Evolutionary conservation across 2,329 filamentous ascomycete genomes (phyloP).

Genomic region (Scolecobasidium constrictum): DNA sequence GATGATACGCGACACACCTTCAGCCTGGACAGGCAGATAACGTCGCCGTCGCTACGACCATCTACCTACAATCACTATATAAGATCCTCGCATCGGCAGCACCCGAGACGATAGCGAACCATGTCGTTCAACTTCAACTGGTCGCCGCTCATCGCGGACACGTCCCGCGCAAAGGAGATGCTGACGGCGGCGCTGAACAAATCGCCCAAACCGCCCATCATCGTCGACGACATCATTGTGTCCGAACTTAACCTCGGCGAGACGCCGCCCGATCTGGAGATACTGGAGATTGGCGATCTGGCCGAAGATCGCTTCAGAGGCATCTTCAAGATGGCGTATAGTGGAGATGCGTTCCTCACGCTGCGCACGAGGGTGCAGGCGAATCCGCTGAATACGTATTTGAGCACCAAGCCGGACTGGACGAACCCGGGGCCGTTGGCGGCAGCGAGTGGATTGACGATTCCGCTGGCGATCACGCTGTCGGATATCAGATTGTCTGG

Average conservation of each 20-base stretch:
- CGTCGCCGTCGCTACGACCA: conserved; percentile 1
- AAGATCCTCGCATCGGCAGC: conserved; percentile 4
- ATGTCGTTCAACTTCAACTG: conserved; percentile 99
- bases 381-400: conserved; percentile 92
- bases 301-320: conserved; percentile 94
- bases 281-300: conserved; percentile 92
- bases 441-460: conserved; percentile 83
- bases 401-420: conserved; percentile 83
- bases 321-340: conserved; percentile 99
- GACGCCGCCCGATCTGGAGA: conserved; percentile 89
- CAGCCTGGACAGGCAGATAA: background rate
- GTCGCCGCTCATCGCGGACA: conserved; percentile 96
- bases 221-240: conserved; percentile 97
- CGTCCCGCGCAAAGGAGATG: conserved; percentile 81
- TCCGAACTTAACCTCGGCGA: conserved; percentile 95
- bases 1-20: background rate
- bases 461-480: conserved; percentile 92
- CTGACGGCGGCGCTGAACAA: conserved; percentile 94
- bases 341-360: conserved; percentile 89
- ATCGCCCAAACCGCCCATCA: conserved; percentile 93
- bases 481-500: conserved; percentile 93
- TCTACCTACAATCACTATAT: conserved; percentile 5
- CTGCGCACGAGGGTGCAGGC: conserved; percentile 94
- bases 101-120: conserved; percentile 13
- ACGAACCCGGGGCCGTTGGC: conserved; percentile 88